Conservation (phyloP, 768 basidiomycete species). For the Termitomyces sp. region DNA sequence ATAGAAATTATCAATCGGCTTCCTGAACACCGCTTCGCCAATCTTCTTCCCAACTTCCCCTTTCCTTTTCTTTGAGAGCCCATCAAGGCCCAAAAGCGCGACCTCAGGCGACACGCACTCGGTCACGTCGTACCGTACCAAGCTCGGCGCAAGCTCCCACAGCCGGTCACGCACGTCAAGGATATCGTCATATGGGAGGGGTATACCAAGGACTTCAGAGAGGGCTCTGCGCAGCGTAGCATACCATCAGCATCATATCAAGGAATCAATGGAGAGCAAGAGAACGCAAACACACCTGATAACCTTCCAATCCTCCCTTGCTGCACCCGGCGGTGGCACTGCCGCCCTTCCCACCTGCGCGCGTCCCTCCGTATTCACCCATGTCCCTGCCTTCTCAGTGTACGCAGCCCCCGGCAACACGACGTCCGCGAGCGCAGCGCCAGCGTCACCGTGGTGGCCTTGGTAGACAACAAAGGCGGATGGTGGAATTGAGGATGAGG, state of each 20-base stretch:
- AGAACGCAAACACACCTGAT: constrained; percentile 58
- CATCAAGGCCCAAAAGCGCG: constrained; percentile 57
- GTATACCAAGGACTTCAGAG: constrained; percentile 77
- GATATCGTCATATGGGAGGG: constrained; percentile 88
- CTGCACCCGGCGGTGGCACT: constrained; percentile 91
- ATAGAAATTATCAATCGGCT: constrained; percentile 91
- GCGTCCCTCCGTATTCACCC: constrained; percentile 97
- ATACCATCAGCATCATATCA: neutral
- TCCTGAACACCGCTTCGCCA: constrained; percentile 59
- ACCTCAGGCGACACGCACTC: constrained; percentile 77
- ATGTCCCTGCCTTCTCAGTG: constrained; percentile 85
- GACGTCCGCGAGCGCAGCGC: constrained; percentile 96
- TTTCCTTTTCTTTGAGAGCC: constrained; percentile 40
- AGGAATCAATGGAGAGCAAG: neutral
- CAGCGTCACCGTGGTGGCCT: constrained; percentile 96
- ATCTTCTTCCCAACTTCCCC: constrained; percentile 50
- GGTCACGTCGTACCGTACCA: constrained; percentile 79
- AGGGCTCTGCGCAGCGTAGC: constrained; percentile 76
- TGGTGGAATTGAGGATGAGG: constrained; percentile 78
- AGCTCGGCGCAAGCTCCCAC: constrained; percentile 93
- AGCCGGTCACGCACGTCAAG: constrained; percentile 83
- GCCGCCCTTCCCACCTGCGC: constrained; percentile 88
- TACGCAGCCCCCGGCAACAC: constrained; percentile 91
- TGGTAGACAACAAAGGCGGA: constrained; percentile 98
- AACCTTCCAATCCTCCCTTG: constrained; percentile 97